These are phyloP conservation scores for Yamadazyma olivae DNA, from an alignment of 805 yeast genomes.

Conservation along the genomic window DNA sequence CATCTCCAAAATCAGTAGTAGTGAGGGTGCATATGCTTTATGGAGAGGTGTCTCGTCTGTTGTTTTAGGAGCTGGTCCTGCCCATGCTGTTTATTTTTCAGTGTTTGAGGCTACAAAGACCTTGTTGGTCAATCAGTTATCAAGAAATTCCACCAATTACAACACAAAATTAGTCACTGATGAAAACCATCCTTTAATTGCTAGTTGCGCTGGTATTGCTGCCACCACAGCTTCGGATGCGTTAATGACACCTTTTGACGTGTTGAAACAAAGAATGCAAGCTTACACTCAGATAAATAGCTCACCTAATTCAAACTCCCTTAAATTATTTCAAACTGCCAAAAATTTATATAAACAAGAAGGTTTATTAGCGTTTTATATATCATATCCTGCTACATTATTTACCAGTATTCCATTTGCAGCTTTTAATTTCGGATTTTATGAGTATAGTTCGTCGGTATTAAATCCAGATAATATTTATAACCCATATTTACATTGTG, in stretches of 20 bases:
- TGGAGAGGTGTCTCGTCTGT: slow-evolving; percentile 96
- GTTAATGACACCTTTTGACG: slow-evolving; percentile 96
- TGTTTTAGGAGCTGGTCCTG: slow-evolving; percentile 97
- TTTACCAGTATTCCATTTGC: slow-evolving; percentile 93
- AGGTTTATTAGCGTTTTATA: slow-evolving; percentile 79
- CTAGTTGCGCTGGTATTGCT: slow-evolving; percentile 83
- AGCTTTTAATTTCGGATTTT: slow-evolving; percentile 88
- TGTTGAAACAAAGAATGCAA: slow-evolving; percentile 94
- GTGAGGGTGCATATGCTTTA: slow-evolving; percentile 83
- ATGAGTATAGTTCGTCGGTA: slow-evolving; percentile 75
- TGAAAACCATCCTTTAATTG: slow-evolving; percentile 75
- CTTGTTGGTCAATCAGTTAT: slow-evolving; percentile 42
- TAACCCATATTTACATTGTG: slow-evolving; percentile 89
- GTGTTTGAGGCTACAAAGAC: slow-evolving; percentile 84
- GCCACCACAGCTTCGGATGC: slow-evolving; percentile 95
- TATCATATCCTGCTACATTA: slow-evolving; percentile 91
- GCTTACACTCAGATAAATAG: slow-evolving; percentile 15
- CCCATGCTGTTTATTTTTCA: slow-evolving; percentile 95
- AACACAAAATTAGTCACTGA: slow-evolving; percentile 49
- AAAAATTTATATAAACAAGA: slow-evolving; percentile 53
- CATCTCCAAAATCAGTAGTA: slow-evolving; percentile 70
- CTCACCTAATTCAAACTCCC: slow-evolving; percentile 17
- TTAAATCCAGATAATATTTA: slow-evolving; percentile 76
- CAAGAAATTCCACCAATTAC: slow-evolving; percentile 22
- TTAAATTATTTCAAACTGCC: slow-evolving; percentile 35